A percentile compares a stretch with the other conserved stretches of the same genome.
Conservation (phyloP, 352 stramenopile genomes). For the Ochromonadaceae sp. region DNA sequence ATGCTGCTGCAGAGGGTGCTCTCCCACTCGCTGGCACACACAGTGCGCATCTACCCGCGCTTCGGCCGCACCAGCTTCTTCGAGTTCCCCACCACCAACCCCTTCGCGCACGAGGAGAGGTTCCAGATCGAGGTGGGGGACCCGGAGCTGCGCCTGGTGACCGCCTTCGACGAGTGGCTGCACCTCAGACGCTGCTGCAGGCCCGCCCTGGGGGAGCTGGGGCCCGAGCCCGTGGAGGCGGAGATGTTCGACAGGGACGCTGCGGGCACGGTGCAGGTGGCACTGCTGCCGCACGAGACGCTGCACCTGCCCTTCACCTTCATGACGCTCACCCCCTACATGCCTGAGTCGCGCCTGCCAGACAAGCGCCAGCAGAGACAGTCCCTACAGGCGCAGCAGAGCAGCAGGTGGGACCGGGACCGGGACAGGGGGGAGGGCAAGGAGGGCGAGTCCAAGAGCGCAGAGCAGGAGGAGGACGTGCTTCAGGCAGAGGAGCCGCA, state of each 20-base stretch:
- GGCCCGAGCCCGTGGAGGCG: constrained; percentile 45
- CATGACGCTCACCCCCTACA: constrained; percentile 44
- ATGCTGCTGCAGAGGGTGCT: constrained; percentile 71
- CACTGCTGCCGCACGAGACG: constrained; percentile 58
- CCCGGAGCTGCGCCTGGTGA: constrained; percentile 53
- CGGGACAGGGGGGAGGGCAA: constrained; percentile 18
- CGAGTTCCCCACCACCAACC: constrained; percentile 66
- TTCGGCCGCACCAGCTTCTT: constrained; percentile 59
- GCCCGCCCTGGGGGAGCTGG: constrained; percentile 29
- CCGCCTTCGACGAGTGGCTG: constrained; percentile 51
- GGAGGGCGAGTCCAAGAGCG: not conserved
- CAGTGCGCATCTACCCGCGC: constrained; percentile 50
- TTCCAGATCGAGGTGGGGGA: constrained; percentile 64
- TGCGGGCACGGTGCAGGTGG: constrained; percentile 47
- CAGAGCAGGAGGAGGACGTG: constrained; percentile 13
- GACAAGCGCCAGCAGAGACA: not conserved
- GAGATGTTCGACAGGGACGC: constrained; percentile 71
- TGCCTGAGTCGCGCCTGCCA: constrained; percentile 16
- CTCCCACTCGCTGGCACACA: constrained; percentile 61
- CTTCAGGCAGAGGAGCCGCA: constrained; percentile 22
- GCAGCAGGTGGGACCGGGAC: not conserved
- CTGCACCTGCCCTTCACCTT: constrained; percentile 65
- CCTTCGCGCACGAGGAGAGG: constrained; percentile 68
- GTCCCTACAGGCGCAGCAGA: constrained; percentile 2
- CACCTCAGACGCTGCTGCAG: constrained; percentile 44